Percentiles rank a stretch among this genome's conserved stretches.
Evolutionary conservation across 768 basidiomycete genomes (phyloP).

Genomic region (Candolleomyces aberdarensis): DNA sequence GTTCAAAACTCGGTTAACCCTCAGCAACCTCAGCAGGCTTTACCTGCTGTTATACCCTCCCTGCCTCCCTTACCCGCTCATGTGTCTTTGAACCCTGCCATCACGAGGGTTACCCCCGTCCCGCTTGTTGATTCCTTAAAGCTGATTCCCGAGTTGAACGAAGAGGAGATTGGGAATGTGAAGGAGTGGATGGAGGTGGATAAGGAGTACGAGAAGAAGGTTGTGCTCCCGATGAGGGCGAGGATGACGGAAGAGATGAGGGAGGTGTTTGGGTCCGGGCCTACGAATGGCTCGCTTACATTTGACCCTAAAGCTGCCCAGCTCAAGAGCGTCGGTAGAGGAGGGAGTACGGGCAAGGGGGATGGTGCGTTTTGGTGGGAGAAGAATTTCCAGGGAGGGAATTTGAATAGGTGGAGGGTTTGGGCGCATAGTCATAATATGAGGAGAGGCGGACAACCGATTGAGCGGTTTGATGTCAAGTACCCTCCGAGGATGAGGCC

Average conservation of each 20-base stretch:
- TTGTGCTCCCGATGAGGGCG: conserved; percentile 46
- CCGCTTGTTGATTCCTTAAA: conserved; percentile 52
- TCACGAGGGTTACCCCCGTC: conserved; percentile 60
- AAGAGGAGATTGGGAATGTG: conserved; percentile 49
- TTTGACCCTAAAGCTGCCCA: conserved; percentile 4
- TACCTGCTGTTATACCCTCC: conserved; percentile 13
- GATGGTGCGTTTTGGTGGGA: conserved; percentile 60
- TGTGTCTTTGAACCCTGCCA: conserved; percentile 48
- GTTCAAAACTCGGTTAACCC: neutral
- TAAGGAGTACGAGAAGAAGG: conserved; percentile 46
- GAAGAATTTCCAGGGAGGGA: conserved; percentile 43
- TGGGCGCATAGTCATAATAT: conserved; percentile 8
- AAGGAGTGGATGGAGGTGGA: conserved; percentile 66
- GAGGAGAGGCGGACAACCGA: conserved; percentile 37
- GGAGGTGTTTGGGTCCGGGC: conserved; percentile 32
- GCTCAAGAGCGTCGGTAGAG: conserved; percentile 2
- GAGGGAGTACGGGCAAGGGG: neutral
- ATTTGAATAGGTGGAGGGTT: conserved; percentile 21
- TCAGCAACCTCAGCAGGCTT: conserved; percentile 9
- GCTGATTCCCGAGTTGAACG: conserved; percentile 51
- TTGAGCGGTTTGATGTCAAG: conserved; percentile 50
- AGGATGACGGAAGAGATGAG: conserved; percentile 51
- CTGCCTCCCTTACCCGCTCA: conserved; percentile 39
- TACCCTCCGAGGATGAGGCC: conserved; percentile 36
- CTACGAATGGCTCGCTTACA: too few species aligned